Base-by-base conservation (phyloP, 2,329 filamentous ascomycete species). In the Colletotrichum musicola region DNA sequence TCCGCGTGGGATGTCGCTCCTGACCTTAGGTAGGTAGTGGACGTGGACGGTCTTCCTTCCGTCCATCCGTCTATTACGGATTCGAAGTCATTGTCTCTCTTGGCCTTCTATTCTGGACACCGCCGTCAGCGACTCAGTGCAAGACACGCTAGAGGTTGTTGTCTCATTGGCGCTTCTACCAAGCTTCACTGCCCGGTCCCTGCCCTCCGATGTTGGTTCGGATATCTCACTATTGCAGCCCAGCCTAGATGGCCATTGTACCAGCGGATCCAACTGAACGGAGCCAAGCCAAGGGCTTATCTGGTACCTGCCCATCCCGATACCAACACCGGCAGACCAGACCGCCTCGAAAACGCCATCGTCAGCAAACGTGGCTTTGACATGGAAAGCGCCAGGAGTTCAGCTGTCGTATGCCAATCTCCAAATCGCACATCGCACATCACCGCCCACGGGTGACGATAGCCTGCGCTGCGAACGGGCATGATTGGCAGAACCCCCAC, bases 341-440 rank as follows among this genome's bases (percentile, higher is more conserved):
- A 68, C 65, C 65, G 55, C 65, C 65, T 56, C 62, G 22, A 55
- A 53, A 42, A 65, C 40, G 55, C 35, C 55, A 61, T 65, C 50
- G 54, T 64, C 61, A 68, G 27, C 46, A 64, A 35, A 30, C 6
- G 40, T 59, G 62, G 65, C 54, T 68, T 50, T 35, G 53, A n/a
- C 46, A 42, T 42, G 38, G 35, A 67, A 22, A 30, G 30, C 49
- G 51, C 55, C 42, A 50, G 60, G 42, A 22, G 22, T 42, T 42
- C 54, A 54, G 27, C 49, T 65, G 54, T 42, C 40, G 47, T 54
- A n/a, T 20, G 46, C 40, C 40, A 14, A 42, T n/a, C 50, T 54
- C 54, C 27, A 54, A 20, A 54, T 30, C 20, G 49, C 14, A 27
- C 20, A 38, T 59, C 35, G 61, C 54, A 44, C 47, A 30, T 59